Percentiles rank a stretch among this genome's conserved stretches.
Conservation (phyloP, 345 rosid genomes). For the Syzygium aromaticum region DNA sequence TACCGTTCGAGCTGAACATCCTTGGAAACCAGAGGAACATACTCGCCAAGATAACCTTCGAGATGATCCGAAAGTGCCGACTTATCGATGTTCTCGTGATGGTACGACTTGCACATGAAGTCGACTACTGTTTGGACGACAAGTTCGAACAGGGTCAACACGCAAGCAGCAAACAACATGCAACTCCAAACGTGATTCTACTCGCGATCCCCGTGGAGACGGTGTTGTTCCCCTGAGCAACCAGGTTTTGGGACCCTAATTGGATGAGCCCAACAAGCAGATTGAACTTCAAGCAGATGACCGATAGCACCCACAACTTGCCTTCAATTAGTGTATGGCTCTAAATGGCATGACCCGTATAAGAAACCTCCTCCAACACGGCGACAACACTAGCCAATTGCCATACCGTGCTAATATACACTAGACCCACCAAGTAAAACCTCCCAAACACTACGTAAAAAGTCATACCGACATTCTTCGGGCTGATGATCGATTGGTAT, state of each 20-base stretch:
- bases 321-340: slow-evolving; percentile 31
- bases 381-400: slow-evolving; percentile 41
- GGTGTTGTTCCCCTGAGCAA: slow-evolving; percentile 15
- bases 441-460: not conserved
- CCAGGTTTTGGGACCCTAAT: slow-evolving; percentile 9
- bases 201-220: not conserved
- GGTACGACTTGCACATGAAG: slow-evolving; percentile 54
- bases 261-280: not conserved
- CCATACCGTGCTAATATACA: slow-evolving; percentile 33
- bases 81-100: slow-evolving; percentile 46
- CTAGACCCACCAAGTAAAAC: slow-evolving; percentile 13
- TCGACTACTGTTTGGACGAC: slow-evolving; percentile 39
- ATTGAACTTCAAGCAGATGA: slow-evolving; percentile 12
- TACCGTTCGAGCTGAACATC: slow-evolving; percentile 34
- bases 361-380: slow-evolving; percentile 39
- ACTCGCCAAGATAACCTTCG: slow-evolving; percentile 42
- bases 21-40: slow-evolving; percentile 37
- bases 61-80: slow-evolving; percentile 42
- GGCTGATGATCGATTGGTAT: not conserved
- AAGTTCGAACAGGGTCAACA: slow-evolving; percentile 20
- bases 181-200: slow-evolving; percentile 15
- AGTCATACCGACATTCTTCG: not conserved
- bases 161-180: slow-evolving; percentile 25
- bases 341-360: slow-evolving; percentile 23
- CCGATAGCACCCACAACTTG: slow-evolving; percentile 9